phyloP scores from a whole-genome alignment of 148 eudicot species.

The Arctostaphylos glauca region DNA sequence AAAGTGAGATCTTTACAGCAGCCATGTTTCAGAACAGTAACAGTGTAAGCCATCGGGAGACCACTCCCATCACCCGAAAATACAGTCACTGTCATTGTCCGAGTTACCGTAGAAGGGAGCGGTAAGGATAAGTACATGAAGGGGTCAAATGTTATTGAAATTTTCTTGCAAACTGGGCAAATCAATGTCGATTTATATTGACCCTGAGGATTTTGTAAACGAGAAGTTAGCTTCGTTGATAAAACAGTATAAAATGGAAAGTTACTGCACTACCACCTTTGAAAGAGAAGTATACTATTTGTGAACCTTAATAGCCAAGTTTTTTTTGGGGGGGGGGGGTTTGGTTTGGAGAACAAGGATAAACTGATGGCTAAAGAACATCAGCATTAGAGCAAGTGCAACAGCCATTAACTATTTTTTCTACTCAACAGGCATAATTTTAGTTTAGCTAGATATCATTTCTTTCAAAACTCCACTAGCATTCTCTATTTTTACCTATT shows the following conservation, averaged over 20 bases:
- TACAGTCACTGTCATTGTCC: conserved; percentile 81
- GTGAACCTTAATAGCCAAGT: neutral
- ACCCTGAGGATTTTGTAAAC: conserved; percentile 55
- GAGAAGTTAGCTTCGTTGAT: neutral
- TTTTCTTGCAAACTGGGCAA: conserved; percentile 81
- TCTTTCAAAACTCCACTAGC: too few relatives aligned
- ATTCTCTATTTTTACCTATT: too few relatives aligned
- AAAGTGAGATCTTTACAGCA: conserved; percentile 72
- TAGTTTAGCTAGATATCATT: too few relatives aligned
- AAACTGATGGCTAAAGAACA: neutral
- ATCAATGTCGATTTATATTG: conserved; percentile 97
- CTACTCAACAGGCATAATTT: too few relatives aligned
- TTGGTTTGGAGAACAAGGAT: neutral
- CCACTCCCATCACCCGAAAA: conserved; percentile 77
- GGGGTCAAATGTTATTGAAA: conserved; percentile 93
- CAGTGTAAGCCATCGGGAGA: conserved; percentile 89
- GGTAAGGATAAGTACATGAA: conserved; percentile 98
- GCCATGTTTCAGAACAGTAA: conserved; percentile 75
- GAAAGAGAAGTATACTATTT: neutral
- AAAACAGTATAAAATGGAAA: neutral
- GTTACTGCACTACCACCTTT: neutral
- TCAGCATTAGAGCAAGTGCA: neutral
- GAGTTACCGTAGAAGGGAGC: conserved; percentile 74
- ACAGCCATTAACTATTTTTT: too few relatives aligned
- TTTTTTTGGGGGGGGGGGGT: too few relatives aligned